Base-by-base conservation (phyloP, 495 filamentous ascomycete genomes). In the Hapsidospora chrysogenum region DNA sequence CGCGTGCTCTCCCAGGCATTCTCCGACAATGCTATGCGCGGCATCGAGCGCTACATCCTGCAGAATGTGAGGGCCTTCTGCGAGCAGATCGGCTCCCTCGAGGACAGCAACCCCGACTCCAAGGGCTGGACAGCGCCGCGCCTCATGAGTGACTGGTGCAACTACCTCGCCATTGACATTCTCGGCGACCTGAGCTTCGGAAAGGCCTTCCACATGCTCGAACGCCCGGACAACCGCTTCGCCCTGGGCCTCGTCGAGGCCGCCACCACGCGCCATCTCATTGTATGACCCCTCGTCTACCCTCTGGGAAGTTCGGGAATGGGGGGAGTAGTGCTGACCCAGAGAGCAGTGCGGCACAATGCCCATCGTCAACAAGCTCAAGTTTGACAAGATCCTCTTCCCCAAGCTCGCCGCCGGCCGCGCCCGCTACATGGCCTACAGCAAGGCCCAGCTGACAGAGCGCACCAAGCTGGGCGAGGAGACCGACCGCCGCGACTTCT, bases 161-260 rank as follows among this genome's bases (percentile, higher is more conserved):
- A 72, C 47, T 80, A 70, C 53, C 60, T 78, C 7, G 66, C 69
- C 31, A 82, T 80, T 58, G 79, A 85, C 42, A 70, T 81, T 15
- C 71, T 85, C 51, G 78, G 77, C 3, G 72, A 80, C 23, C 44
- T 85, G 7, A 66, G 64, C 38, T 84, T 82, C 44, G 75, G 73
- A 11, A 79, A 80, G 49, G 62, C 72, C 14, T 81, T 80, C 52
- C 62, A 70, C 28, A 80, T 80, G 77, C 57, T 87, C 31, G 64
- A 73, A 31, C 53, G 50, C n/a, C 63, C 56, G 5, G 60, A 66
- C 31, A 73, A 71, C 45, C 63, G 75, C 13, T 70, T 65, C 41
- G 69, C 70, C 13, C 63, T 74, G 22, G 61, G 66, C 26, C 46
- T 76, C 5, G 60, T 76, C 13, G 63, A 61, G 17, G 58, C 63